phyloP scores from a whole-genome alignment of 2,329 filamentous ascomycete genomes.

The Anthostomella pinea region DNA sequence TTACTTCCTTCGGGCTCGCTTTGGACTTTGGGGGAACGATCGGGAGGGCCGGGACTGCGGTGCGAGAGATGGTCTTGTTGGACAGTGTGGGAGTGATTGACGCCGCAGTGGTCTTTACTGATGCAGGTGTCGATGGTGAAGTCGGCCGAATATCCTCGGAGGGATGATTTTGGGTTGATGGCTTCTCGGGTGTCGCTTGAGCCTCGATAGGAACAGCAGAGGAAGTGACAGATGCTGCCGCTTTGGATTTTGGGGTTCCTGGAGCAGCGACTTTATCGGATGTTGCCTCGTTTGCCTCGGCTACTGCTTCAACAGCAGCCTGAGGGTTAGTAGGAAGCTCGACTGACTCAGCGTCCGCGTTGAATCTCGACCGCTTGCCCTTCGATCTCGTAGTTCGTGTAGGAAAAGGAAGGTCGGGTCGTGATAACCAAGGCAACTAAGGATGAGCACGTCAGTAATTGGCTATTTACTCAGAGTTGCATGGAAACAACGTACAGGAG shows the following conservation, averaged over 20 bases:
- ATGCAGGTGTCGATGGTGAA: constrained; percentile 36
- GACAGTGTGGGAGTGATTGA: constrained; percentile 27
- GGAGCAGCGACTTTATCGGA: constrained; percentile 23
- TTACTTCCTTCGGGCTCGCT: constrained; percentile 31
- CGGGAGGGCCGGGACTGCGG: constrained; percentile 41
- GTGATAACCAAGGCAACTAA: constrained; percentile 58
- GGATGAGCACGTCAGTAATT: constrained; percentile 24
- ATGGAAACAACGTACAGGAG: constrained; percentile 46
- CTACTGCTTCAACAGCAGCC: constrained; percentile 25
- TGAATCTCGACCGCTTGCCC: constrained; percentile 40
- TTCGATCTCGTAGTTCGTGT: constrained; percentile 37
- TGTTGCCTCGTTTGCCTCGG: constrained; percentile 6
- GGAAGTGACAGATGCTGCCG: too few species aligned
- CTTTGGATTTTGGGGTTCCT: constrained; percentile 18
- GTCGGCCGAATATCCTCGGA: constrained; percentile 33
- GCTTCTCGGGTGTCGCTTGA: not conserved
- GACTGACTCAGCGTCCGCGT: constrained; percentile 36
- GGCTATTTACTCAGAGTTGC: not conserved
- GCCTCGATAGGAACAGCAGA: too few species aligned
- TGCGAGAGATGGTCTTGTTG: constrained; percentile 31
- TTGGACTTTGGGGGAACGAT: constrained; percentile 48
- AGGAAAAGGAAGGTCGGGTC: constrained; percentile 51
- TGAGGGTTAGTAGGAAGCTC: constrained; percentile 42
- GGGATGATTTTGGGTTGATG: constrained; percentile 30
- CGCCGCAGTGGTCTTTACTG: constrained; percentile 24